Evolutionary conservation across 148 eudicot genomes (phyloP).

Genomic region (Rhododendron vialii): DNA sequence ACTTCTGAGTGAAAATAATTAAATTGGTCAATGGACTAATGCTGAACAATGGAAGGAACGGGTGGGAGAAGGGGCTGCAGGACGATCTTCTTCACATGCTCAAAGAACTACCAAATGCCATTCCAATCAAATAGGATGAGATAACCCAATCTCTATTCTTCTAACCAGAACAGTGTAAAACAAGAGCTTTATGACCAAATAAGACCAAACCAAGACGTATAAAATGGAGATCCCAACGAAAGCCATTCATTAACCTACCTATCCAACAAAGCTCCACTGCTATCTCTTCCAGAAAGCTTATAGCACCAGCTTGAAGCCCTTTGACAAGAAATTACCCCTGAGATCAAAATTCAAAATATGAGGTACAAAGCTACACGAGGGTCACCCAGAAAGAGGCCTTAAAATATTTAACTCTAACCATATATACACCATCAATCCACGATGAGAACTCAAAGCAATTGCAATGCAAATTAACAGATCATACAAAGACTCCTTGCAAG

Average conservation of each 20-base stretch:
- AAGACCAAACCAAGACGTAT: background rate
- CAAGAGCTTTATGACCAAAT: background rate
- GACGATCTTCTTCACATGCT: too few relatives aligned
- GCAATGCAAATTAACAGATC: too few relatives aligned
- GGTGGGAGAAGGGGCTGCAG: too few relatives aligned
- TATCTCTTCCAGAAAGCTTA: constrained; percentile 10
- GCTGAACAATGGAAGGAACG: too few relatives aligned
- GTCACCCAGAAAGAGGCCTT: too few relatives aligned
- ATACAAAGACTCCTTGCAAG: background rate
- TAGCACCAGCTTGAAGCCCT: constrained; percentile 22
- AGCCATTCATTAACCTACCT: constrained; percentile 2
- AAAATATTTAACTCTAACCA: too few relatives aligned
- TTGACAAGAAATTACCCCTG: constrained; percentile 20
- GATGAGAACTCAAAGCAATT: background rate
- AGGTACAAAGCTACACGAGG: background rate
- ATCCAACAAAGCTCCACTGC: background rate
- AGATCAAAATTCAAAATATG: background rate
- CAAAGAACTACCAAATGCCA: too few relatives aligned
- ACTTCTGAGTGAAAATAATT: too few relatives aligned
- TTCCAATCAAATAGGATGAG: too few relatives aligned
- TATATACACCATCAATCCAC: too few relatives aligned
- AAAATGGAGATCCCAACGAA: background rate
- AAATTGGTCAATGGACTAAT: too few relatives aligned
- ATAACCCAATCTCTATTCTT: too few relatives aligned
- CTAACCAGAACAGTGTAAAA: background rate